Evolutionary conservation across 2,329 filamentous ascomycete species (phyloP).

Genomic region (Cladobotryum protrusum): DNA sequence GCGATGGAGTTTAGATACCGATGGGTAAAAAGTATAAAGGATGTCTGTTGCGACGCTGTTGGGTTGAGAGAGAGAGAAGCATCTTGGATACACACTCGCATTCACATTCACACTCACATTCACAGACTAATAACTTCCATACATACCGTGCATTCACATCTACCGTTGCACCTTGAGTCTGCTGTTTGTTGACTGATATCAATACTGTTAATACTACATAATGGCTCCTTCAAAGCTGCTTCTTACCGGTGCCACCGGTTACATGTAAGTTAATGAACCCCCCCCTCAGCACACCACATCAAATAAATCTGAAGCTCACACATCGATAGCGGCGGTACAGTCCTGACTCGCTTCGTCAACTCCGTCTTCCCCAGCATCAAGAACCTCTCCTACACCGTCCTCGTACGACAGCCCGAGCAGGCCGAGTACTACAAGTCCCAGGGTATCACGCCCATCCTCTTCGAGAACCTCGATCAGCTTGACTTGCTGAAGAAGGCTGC

Average conservation of each 20-base stretch:
- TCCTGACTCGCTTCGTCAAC: slow-evolving; percentile 17
- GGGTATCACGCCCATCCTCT: slow-evolving; percentile 19
- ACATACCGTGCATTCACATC: too few species aligned
- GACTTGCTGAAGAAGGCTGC: slow-evolving; percentile 17
- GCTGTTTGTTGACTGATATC: too few species aligned
- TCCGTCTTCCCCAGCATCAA: slow-evolving; percentile 17
- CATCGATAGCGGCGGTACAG: slow-evolving; percentile 19
- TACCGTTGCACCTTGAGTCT: too few species aligned
- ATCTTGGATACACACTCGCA: too few species aligned
- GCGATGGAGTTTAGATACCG: too few species aligned
- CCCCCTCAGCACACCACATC: too few species aligned
- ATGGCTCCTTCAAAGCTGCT: slow-evolving; percentile 19
- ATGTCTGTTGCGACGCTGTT: not conserved
- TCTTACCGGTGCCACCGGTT: slow-evolving; percentile 23
- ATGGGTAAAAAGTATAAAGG: too few species aligned
- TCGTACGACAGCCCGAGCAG: slow-evolving; percentile 24
- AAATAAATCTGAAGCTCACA: not conserved
- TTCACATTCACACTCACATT: not conserved
- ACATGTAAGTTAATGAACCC: slow-evolving; percentile 15
- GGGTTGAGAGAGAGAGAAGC: too few species aligned
- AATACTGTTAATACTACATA: not conserved
- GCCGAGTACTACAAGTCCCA: slow-evolving; percentile 16
- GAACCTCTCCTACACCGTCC: slow-evolving; percentile 14
- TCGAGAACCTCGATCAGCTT: slow-evolving; percentile 19
- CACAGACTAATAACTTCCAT: too few species aligned